These are phyloP conservation scores for Bassia scoparia DNA, from an alignment of 148 eudicot species.

Conservation along the genomic window DNA sequence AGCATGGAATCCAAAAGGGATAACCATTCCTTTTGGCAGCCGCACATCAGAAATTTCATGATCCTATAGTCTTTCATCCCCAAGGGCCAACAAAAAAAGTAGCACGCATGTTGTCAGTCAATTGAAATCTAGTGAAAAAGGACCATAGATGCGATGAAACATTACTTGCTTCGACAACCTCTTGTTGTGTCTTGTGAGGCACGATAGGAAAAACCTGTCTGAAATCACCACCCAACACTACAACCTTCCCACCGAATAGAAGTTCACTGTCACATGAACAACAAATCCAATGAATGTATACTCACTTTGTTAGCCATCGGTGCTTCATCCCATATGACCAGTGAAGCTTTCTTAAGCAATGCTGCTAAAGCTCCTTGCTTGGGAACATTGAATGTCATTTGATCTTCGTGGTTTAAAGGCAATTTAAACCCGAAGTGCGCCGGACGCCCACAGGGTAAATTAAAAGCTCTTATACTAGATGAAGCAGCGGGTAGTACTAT, in stretches of 20 bases:
- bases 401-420: neutral
- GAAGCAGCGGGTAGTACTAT: neutral
- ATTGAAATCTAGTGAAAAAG: too few relatives aligned
- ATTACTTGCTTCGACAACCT: neutral
- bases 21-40: too few relatives aligned
- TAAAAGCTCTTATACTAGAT: neutral
- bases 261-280: neutral
- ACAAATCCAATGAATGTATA: neutral
- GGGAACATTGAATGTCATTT: neutral
- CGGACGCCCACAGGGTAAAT: neutral
- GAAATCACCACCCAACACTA: neutral
- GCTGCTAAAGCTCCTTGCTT: neutral
- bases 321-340: neutral
- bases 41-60: too few relatives aligned
- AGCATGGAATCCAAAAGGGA: too few relatives aligned
- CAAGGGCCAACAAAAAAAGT: too few relatives aligned
- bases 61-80: too few relatives aligned
- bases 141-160: too few relatives aligned
- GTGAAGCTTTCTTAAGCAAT: neutral
- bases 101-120: too few relatives aligned
- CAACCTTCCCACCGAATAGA: constrained; percentile 1
- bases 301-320: neutral
- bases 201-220: neutral
- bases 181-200: neutral
- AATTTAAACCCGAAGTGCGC: constrained; percentile 1